A percentile compares a stretch with the other conserved stretches of the same genome.
Conservation (phyloP, 306 rosid genomes). For the Dryas drummondii region DNA sequence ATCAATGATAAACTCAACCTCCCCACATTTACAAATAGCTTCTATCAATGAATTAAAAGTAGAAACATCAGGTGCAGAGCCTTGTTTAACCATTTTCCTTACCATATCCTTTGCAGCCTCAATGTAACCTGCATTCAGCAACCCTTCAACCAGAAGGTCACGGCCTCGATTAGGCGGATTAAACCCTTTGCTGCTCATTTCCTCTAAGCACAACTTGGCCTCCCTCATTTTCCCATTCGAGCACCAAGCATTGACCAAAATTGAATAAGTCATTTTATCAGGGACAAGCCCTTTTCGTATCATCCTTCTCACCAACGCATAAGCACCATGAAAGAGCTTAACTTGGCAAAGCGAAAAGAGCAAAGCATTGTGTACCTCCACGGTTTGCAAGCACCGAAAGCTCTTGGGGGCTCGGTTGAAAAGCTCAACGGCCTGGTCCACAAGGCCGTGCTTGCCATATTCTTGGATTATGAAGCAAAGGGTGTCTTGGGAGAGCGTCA, state of each 20-base stretch:
- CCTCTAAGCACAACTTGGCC: conserved; percentile 64
- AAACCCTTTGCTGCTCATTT: conserved; percentile 79
- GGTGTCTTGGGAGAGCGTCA: conserved; percentile 60
- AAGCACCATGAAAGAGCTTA: conserved; percentile 78
- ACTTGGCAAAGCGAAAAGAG: conserved; percentile 68
- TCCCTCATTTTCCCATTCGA: conserved; percentile 74
- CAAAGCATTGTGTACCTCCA: conserved; percentile 60
- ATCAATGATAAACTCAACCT: conserved; percentile 59
- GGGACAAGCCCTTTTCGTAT: conserved; percentile 55
- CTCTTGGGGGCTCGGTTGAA: conserved; percentile 53
- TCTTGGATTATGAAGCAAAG: conserved; percentile 58
- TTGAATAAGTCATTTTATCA: conserved; percentile 57
- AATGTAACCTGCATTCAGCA: conserved; percentile 64
- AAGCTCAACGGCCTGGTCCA: conserved; percentile 68
- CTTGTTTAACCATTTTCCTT: conserved; percentile 66
- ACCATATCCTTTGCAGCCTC: conserved; percentile 81
- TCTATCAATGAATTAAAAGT: conserved; percentile 66
- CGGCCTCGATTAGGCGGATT: conserved; percentile 86
- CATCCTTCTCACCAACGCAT: conserved; percentile 77
- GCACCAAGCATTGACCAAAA: conserved; percentile 89
- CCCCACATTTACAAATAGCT: conserved; percentile 51
- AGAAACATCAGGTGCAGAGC: conserved; percentile 58
- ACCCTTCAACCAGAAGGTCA: conserved; percentile 81
- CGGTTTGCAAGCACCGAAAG: conserved; percentile 52
- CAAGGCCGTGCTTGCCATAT: conserved; percentile 71